phyloP scores from a whole-genome alignment of 352 stramenopile genomes.

The Pseudoperonospora humuli region DNA sequence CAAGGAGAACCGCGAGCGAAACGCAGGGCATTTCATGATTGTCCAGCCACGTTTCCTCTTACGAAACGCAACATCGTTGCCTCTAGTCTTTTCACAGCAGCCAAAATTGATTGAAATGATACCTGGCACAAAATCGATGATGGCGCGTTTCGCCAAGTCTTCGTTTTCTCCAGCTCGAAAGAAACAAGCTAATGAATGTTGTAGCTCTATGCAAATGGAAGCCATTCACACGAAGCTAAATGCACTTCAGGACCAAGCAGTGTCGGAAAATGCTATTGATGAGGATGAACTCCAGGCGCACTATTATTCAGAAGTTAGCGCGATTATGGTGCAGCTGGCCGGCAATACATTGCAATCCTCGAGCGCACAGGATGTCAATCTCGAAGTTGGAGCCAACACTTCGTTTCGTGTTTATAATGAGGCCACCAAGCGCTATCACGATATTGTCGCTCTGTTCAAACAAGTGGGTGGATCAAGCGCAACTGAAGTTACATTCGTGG shows the following conservation, averaged over 20 bases:
- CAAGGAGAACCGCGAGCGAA: too few species aligned
- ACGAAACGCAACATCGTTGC: too few species aligned
- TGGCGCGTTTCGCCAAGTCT: slow-evolving; percentile 33
- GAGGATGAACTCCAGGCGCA: slow-evolving; percentile 44
- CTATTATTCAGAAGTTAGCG: slow-evolving; percentile 63
- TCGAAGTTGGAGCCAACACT: slow-evolving; percentile 58
- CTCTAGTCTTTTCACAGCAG: slow-evolving; percentile 46
- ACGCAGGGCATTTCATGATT: too few species aligned
- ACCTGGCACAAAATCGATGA: slow-evolving; percentile 51
- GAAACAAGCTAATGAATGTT: slow-evolving; percentile 42
- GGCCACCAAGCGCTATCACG: slow-evolving; percentile 57
- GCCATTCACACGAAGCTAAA: slow-evolving; percentile 72
- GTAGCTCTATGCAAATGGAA: slow-evolving; percentile 51
- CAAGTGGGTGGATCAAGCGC: slow-evolving; percentile 50
- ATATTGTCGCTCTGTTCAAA: slow-evolving; percentile 65
- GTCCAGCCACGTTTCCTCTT: too few species aligned
- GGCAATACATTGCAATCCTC: slow-evolving; percentile 46
- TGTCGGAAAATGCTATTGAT: slow-evolving; percentile 26
- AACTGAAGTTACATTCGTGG: slow-evolving; percentile 74
- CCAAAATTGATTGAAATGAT: slow-evolving; percentile 44
- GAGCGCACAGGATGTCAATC: slow-evolving; percentile 47
- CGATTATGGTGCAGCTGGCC: slow-evolving; percentile 58
- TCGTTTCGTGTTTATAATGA: slow-evolving; percentile 70
- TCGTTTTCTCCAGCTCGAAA: slow-evolving; percentile 33
- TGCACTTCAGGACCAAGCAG: slow-evolving; percentile 26